These are phyloP conservation scores for Podospora tetraspora DNA, from an alignment of 495 filamentous ascomycete species.

Conservation along the genomic window DNA sequence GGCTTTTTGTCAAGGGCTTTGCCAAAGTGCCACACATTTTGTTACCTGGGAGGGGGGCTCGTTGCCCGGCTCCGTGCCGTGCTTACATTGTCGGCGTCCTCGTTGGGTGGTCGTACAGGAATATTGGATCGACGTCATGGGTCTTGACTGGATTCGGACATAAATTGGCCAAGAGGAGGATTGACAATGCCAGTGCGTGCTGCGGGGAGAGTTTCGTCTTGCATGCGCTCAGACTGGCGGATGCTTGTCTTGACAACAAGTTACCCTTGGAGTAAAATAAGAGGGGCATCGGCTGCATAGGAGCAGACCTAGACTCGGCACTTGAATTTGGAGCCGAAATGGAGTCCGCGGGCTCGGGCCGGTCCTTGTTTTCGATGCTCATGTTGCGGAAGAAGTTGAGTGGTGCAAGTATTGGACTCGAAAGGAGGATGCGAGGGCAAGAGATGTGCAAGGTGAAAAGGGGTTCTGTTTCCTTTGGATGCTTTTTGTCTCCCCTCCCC, in stretches of 20 bases:
- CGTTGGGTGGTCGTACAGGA: background rate
- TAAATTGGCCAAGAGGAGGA: background rate
- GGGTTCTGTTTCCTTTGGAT: background rate
- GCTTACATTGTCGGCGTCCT: background rate
- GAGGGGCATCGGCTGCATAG: background rate
- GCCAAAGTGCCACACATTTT: background rate
- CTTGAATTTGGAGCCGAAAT: background rate
- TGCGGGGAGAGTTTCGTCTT: background rate
- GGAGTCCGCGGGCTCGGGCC: background rate
- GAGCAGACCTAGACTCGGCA: background rate
- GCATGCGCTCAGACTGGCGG: background rate
- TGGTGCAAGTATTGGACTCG: background rate
- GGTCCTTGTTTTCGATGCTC: background rate
- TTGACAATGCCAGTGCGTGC: background rate
- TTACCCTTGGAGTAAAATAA: background rate
- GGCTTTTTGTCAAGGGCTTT: background rate
- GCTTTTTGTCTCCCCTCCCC: background rate
- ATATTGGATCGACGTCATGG: background rate
- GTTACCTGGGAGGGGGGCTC: background rate
- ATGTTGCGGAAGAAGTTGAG: background rate
- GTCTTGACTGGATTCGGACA: background rate
- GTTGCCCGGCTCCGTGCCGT: background rate
- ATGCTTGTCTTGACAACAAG: background rate
- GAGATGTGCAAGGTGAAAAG: background rate
- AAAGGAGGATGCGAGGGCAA: background rate